Percentiles rank a stretch among this genome's conserved stretches.
phyloP scores from a whole-genome alignment of 371 early-diverging fungal genomes.

The Zopfochytrium polystomum region DNA sequence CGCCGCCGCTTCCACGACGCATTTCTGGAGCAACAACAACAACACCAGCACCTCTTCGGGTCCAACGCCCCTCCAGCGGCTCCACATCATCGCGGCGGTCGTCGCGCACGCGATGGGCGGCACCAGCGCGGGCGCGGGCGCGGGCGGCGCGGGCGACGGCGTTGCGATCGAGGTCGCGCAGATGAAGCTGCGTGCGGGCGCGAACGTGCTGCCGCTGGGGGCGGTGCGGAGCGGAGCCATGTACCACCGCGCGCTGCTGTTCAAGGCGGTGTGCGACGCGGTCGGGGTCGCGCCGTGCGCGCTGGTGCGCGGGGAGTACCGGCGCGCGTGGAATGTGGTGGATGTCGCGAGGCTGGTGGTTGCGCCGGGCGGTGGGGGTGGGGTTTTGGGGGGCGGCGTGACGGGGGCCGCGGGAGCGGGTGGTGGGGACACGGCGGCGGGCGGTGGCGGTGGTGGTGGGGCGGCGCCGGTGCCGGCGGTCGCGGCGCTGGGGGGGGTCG shows the following conservation, averaged over 20 bases:
- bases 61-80: constrained; percentile 30
- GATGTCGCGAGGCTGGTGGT: constrained; percentile 26
- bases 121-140: too few species aligned
- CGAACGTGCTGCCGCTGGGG: constrained; percentile 48
- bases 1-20: constrained; percentile 7
- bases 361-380: too few species aligned
- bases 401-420: not conserved
- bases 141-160: too few species aligned
- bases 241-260: constrained; percentile 52
- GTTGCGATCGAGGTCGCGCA: constrained; percentile 42
- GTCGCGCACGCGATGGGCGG: constrained; percentile 48
- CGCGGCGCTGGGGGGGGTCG: not conserved
- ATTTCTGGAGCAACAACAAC: too few species aligned
- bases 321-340: constrained; percentile 49
- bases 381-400: too few species aligned
- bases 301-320: constrained; percentile 48
- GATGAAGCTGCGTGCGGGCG: constrained; percentile 34
- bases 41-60: constrained; percentile 3
- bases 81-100: constrained; percentile 34
- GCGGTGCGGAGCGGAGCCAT: constrained; percentile 40
- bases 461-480: too few species aligned
- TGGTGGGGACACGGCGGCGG: too few species aligned
- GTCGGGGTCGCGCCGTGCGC: constrained; percentile 39
- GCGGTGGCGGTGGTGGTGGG: too few species aligned
- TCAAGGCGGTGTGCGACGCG: constrained; percentile 47